phyloP scores from a whole-genome alignment of 805 yeast genomes.

The Barnettozyma botsteinii region DNA sequence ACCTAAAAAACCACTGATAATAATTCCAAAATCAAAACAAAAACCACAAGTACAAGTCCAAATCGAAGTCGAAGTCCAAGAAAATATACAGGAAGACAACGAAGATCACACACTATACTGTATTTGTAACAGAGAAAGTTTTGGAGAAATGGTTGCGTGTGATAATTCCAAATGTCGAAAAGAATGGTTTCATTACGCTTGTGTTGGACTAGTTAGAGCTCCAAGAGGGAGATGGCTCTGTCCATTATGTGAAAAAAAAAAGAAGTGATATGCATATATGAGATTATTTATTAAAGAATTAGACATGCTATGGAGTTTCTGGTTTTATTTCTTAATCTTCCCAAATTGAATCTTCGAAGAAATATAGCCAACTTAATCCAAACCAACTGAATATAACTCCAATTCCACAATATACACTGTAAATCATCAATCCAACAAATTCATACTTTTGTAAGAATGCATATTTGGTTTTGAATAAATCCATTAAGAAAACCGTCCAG shows the following conservation, averaged over 20 bases:
- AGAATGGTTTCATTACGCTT: constrained; percentile 79
- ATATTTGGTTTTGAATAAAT: constrained; percentile 50
- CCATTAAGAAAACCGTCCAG: constrained; percentile 39
- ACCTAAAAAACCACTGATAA: background rate
- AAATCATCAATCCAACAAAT: constrained; percentile 72
- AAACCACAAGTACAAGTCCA: too few species aligned
- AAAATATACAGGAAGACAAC: constrained; percentile 7
- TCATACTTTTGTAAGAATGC: constrained; percentile 53
- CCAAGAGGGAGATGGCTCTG: constrained; percentile 72
- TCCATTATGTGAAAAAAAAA: constrained; percentile 45
- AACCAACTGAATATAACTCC: constrained; percentile 87
- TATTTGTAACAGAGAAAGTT: constrained; percentile 38
- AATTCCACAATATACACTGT: constrained; percentile 79
- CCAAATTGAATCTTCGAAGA: constrained; percentile 76
- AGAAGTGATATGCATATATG: too few species aligned
- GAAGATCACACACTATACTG: constrained; percentile 35
- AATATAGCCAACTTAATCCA: constrained; percentile 83
- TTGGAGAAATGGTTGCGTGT: constrained; percentile 88
- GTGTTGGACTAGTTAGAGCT: constrained; percentile 60
- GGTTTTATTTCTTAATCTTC: constrained; percentile 14
- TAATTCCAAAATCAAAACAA: too few species aligned
- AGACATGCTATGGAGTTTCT: background rate
- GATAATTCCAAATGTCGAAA: constrained; percentile 67
- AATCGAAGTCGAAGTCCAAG: background rate
- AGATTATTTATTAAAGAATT: too few species aligned